Evolutionary conservation across 2,329 filamentous ascomycete genomes (phyloP), one percentile per base, ranked within the genome.

Genomic region (Xylariaceae sp.): DNA sequence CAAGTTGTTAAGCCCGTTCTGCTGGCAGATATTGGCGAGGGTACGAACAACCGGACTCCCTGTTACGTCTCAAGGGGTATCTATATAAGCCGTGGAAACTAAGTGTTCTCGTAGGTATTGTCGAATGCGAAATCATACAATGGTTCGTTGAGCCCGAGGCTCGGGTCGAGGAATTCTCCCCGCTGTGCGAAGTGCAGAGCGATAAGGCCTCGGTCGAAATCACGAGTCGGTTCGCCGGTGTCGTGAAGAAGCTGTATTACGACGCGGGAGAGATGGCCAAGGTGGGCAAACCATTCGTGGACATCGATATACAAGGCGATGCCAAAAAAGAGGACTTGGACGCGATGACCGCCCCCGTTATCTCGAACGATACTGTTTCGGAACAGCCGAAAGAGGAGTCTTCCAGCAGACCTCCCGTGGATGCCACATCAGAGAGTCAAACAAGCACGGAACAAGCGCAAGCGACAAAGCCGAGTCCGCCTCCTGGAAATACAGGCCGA

Each of bases 91-190:
- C n/a, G n/a, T n/a, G n/a, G n/a, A 53, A 35, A 46, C 21, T 47
- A 40, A 27, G 50, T 52, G 26, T 32, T 39, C n/a, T 36, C 35
- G 29, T 53, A 92, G 92, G 92, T 39, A 98, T 97, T 57, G 89
- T 92, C 60, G 92, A 98, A 68, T 95, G 92, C 59, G 92, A 98
- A 65, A 87, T 98, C 57, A 97, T 97, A 56, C 92, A 98, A 70
- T 98, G 92, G 92, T 98, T 97, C 62, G 90, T 98, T 50, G 85
- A 96, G 66, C 88, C 94, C 34, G 90, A 89, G 42, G 92, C 92
- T 24, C 82, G 85, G 41, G 89, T 98, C 54, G 89, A 98, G 68
- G 90, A 98, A 69, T 98, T 95, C 75, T 92, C 94, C 53, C 92
- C 90, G 44, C 75, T 98, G 32, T 98, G 92, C 67, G 92, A 98